Conservation (phyloP, 164 flowering plant genomes). For the Magnolia changhungtana region DNA sequence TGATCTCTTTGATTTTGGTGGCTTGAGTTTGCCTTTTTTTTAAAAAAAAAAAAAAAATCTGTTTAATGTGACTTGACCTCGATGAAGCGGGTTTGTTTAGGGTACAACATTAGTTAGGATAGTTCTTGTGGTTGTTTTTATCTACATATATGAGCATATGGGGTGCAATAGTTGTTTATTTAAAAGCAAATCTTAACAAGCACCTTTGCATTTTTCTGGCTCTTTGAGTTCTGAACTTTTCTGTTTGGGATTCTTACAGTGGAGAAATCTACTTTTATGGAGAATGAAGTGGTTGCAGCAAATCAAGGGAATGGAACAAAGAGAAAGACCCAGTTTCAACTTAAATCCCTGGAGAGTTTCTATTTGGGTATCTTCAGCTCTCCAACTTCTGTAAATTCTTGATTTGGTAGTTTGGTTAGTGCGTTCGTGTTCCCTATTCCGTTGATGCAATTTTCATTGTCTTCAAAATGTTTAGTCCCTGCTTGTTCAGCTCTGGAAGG, state of each 20-base stretch:
- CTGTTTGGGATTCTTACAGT: not conserved
- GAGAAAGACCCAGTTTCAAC: slow-evolving; percentile 47
- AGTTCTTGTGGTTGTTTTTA: not conserved
- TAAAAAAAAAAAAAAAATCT: too few species aligned
- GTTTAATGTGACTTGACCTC: not conserved
- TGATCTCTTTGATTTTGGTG: not conserved
- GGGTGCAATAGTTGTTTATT: not conserved
- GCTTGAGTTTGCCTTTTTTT: not conserved
- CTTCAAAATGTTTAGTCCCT: not conserved
- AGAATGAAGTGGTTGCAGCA: slow-evolving; percentile 13
- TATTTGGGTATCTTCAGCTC: slow-evolving; percentile 36
- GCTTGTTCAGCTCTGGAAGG: not conserved
- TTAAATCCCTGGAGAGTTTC: slow-evolving; percentile 44
- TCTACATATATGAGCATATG: not conserved
- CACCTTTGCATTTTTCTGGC: not conserved
- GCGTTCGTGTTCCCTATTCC: not conserved
- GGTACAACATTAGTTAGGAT: not conserved
- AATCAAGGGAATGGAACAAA: slow-evolving; percentile 15
- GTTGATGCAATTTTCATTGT: not conserved
- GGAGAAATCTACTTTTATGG: slow-evolving; percentile 13
- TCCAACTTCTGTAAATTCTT: not conserved
- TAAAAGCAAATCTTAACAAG: not conserved
- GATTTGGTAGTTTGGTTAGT: not conserved
- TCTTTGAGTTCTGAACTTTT: not conserved
- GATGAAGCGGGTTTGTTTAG: not conserved